Evolutionary conservation across 169 alveolate genomes (phyloP), one percentile per base, ranked within the genome.

Genomic region (Eimeria necatrix): DNA sequence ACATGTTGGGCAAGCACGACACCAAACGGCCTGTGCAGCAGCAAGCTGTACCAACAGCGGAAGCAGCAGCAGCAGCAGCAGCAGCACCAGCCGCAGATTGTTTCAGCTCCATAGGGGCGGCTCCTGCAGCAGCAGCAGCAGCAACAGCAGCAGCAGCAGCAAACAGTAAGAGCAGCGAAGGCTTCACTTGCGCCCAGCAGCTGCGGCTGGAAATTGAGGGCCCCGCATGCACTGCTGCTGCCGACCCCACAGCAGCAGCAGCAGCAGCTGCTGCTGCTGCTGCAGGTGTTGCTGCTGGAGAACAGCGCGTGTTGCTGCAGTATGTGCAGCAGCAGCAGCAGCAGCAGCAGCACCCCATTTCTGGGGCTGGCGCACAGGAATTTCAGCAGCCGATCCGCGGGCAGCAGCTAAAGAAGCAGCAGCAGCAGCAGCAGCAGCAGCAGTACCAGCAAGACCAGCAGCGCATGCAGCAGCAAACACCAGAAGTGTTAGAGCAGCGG

Each of bases 41-140:
- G 24, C 48, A 18, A 32, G 20, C 32, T 10, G 61, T 26, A 24
- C 32, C 56, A 76, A 26, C 86, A 18, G 61, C 86, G 22, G 48
- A 20, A n/a, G 81, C 86, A n/a, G 86, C 86, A 76, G 86, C 86
- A 32, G 48, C 48, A 64, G 5, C 26, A 76, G 59, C 64, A 48
- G 87, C 87, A 76, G 64, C 41, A n/a, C 18, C 59, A 41, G 24
- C 32, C 60, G 4, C 52, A 49, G 87, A 26, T 16, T 16, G 56
- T 16, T 20, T 59, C n/a, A 1, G 9, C 7, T 14, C 14, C 48
- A 26, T 14, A 76, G 48, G 49, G 48, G 87, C 87, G 48, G 41
- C 87, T 76, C 41, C 64, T 49, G 87, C 61, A 76, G 87, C 87
- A 76, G 87, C 59, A 76, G 41, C 56, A 41, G 64, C 87, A 76